These are phyloP conservation scores for Phyllosticta citribraziliensis DNA, from an alignment of 2,329 filamentous ascomycete species.

Conservation along the genomic window DNA sequence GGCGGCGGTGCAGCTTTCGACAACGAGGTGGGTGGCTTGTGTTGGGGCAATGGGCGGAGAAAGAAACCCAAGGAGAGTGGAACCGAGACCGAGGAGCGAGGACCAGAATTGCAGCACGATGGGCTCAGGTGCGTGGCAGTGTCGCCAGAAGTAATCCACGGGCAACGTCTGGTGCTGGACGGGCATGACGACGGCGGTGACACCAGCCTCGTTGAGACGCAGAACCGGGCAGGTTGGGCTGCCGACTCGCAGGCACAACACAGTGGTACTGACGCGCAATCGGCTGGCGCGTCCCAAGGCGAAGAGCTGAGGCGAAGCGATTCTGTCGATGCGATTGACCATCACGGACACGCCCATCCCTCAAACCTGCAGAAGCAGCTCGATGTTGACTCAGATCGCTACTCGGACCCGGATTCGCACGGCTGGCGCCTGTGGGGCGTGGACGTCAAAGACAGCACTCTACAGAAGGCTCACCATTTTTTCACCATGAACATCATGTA, in stretches of 20 bases:
- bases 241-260: background rate
- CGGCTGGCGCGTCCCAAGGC: background rate
- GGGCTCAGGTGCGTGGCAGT: slow-evolving; percentile 20
- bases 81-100: slow-evolving; percentile 17
- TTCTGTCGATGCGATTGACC: background rate
- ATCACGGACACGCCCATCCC: background rate
- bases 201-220: slow-evolving; percentile 2
- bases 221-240: background rate
- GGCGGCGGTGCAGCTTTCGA: slow-evolving; percentile 7
- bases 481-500: slow-evolving; percentile 9
- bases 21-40: slow-evolving; percentile 2
- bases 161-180: slow-evolving; percentile 12
- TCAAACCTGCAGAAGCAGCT: background rate
- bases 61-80: background rate
- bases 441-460: background rate
- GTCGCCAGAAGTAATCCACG: slow-evolving; percentile 19
- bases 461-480: background rate
- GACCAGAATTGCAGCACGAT: slow-evolving; percentile 7
- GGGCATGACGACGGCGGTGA: background rate
- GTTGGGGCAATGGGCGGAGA: background rate
- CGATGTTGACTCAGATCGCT: background rate
- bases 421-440: background rate
- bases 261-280: background rate
- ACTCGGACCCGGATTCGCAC: background rate
- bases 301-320: background rate